These are phyloP conservation scores for Candida sp. DNA, from an alignment of 1,139 yeast species.

Conservation along the genomic window DNA sequence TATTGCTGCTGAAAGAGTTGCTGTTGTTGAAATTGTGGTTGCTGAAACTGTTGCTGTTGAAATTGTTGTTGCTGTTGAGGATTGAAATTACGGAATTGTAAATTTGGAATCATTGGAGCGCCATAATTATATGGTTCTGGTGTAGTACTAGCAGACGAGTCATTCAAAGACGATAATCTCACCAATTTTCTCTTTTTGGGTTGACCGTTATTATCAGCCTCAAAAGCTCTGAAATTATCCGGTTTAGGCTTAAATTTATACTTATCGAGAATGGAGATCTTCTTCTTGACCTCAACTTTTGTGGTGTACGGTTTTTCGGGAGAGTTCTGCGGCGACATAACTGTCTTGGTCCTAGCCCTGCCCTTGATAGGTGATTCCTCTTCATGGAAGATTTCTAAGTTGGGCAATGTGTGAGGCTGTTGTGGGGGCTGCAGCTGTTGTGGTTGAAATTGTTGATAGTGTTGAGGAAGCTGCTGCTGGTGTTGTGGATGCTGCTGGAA, in stretches of 20 bases:
- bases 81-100: not conserved
- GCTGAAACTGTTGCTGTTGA: not conserved
- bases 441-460: not conserved
- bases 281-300: constrained; percentile 57
- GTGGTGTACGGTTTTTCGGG: constrained; percentile 33
- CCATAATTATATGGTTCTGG: constrained; percentile 5
- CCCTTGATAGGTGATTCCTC: constrained; percentile 33
- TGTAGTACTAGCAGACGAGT: constrained; percentile 10
- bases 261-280: constrained; percentile 51
- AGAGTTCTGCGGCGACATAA: constrained; percentile 15
- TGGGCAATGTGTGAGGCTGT: not conserved
- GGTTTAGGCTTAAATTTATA: constrained; percentile 35
- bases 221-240: constrained; percentile 17
- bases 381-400: constrained; percentile 12
- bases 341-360: constrained; percentile 24
- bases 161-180: constrained; percentile 23
- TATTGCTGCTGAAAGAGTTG: not conserved
- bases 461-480: not conserved
- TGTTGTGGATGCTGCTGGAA: not conserved
- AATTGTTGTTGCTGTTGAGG: not conserved
- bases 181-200: constrained; percentile 35
- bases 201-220: constrained; percentile 11
- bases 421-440: not conserved
- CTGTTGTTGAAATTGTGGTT: not conserved
- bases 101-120: constrained; percentile 7